phyloP scores from a whole-genome alignment of 1,284 basidiomycete species.

The Cutaneotrichosporon cyanovorans region DNA sequence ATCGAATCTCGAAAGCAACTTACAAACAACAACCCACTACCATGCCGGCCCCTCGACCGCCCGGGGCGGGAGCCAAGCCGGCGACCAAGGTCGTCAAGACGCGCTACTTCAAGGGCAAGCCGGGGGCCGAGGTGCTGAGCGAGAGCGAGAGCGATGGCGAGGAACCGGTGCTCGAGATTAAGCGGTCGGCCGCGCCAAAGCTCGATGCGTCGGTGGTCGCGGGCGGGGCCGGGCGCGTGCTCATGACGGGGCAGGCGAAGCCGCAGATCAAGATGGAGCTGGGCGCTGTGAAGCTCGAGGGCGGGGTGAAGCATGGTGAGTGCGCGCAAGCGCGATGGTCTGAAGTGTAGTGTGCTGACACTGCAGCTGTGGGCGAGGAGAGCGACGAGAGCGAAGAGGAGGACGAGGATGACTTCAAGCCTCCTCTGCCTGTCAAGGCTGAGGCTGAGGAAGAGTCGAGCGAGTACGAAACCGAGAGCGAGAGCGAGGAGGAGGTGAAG shows the following conservation, averaged over 20 bases:
- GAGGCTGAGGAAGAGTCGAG: conserved; percentile 32
- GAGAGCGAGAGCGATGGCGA: conserved; percentile 26
- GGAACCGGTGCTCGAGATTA: conserved; percentile 8
- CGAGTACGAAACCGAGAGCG: conserved; percentile 45
- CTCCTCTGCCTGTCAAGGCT: conserved; percentile 15
- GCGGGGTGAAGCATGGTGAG: conserved; percentile 28
- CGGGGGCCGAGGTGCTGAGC: conserved; percentile 26
- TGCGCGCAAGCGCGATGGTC: too few relatives aligned
- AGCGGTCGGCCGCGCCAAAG: conserved; percentile 10
- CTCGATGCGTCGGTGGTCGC: conserved; percentile 30
- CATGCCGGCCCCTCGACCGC: background rate
- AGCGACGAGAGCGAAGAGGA: conserved; percentile 21
- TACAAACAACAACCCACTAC: conserved; percentile 1
- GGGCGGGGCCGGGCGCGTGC: conserved; percentile 42
- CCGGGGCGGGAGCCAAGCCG: background rate
- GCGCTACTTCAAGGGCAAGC: conserved; percentile 42
- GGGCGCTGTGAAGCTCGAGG: conserved; percentile 35
- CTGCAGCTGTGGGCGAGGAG: conserved; percentile 13
- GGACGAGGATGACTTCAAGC: conserved; percentile 28
- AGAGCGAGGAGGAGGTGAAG: conserved; percentile 38
- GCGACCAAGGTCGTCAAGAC: conserved; percentile 15
- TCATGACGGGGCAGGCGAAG: conserved; percentile 12
- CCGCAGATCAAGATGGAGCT: conserved; percentile 29
- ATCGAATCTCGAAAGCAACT: background rate
- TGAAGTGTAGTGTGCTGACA: conserved; percentile 1